Evolutionary conservation across 2,329 filamentous ascomycete genomes (phyloP), one percentile per base, ranked within the genome.

Genomic region (Trichoderma citrinoviride): DNA sequence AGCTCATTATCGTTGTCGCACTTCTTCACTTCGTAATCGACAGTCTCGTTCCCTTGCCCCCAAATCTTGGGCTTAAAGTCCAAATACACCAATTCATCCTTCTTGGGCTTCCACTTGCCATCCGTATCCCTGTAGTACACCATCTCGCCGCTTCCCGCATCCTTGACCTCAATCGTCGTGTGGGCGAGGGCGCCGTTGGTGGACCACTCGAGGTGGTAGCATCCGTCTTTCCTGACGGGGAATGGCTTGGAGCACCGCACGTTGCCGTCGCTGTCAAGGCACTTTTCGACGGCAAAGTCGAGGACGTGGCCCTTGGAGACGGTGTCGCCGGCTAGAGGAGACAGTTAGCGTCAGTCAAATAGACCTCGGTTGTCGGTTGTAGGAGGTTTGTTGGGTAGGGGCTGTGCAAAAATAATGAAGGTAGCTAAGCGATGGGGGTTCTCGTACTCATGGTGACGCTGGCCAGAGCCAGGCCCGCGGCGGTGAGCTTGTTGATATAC

Each of bases 11-110:
- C 57, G 17, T 61, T 19, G 14, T 61, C 57, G 33, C 57, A 61
- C 21, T 29, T 61, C 21, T 50, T 61, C 1, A 61, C 57, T 19
- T 61, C 57, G 21, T 61, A 61, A 5, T 61, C 57, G 6, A 61
- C 57, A 61, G 57, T 61, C 46, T 61, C 46, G 12, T 61, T 61
- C 6, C 57, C 57, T 23, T 61, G 44, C 5, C 57, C 57, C 57
- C 46, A 50, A 43, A 61, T 61, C 46, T 61, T 61, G 21, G 57
- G 57, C 57, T 61, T 61, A 4, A 61, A 61, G 2, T 61, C 57
- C 7, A 61, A 46, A 14, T 61, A 61, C 17, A 61, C 57, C 3
- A 61, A 17, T 46, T 61, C 57, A 17, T 61, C 27, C 33, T 61
- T 61, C 23, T 61, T 4, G 5, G 57, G 57, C 46, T 61, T 52